These are phyloP conservation scores for Amyloporia xantha DNA, from an alignment of 768 basidiomycete species.

Conservation along the genomic window DNA sequence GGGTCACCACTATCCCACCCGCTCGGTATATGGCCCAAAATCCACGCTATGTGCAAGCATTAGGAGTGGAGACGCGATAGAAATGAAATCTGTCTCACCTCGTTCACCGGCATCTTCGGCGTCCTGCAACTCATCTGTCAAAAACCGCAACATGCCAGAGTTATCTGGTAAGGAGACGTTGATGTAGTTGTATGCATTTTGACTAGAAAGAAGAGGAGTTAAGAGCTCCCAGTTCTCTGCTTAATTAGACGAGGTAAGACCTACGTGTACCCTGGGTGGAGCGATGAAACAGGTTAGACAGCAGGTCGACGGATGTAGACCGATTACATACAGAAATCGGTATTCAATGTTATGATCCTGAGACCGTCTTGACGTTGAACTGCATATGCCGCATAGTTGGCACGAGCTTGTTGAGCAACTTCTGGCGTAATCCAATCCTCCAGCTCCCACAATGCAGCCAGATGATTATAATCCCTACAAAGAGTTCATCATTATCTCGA, in stretches of 20 bases:
- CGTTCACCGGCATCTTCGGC: slow-evolving; percentile 71
- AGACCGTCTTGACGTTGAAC: slow-evolving; percentile 61
- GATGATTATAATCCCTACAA: slow-evolving; percentile 70
- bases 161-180: slow-evolving; percentile 60
- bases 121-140: slow-evolving; percentile 72
- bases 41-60: slow-evolving; percentile 43
- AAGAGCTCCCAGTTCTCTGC: too few species aligned
- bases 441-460: slow-evolving; percentile 63
- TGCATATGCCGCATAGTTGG: slow-evolving; percentile 71
- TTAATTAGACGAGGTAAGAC: background rate
- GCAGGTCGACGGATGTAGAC: slow-evolving; percentile 58
- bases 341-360: slow-evolving; percentile 68
- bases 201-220: slow-evolving; percentile 31
- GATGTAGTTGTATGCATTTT: slow-evolving; percentile 72
- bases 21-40: slow-evolving; percentile 47
- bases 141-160: slow-evolving; percentile 68
- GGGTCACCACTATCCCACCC: slow-evolving; percentile 71
- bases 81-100: too few species aligned
- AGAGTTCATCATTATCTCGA: background rate
- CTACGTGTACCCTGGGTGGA: slow-evolving; percentile 20
- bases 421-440: slow-evolving; percentile 61
- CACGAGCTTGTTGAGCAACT: slow-evolving; percentile 48
- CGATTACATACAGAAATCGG: slow-evolving; percentile 65
- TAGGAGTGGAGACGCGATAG: background rate
- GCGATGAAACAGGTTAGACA: background rate